A percentile compares a stretch with the other conserved stretches of the same genome.
phyloP scores from a whole-genome alignment of 768 basidiomycete genomes.

The Lentinus brumalis region DNA sequence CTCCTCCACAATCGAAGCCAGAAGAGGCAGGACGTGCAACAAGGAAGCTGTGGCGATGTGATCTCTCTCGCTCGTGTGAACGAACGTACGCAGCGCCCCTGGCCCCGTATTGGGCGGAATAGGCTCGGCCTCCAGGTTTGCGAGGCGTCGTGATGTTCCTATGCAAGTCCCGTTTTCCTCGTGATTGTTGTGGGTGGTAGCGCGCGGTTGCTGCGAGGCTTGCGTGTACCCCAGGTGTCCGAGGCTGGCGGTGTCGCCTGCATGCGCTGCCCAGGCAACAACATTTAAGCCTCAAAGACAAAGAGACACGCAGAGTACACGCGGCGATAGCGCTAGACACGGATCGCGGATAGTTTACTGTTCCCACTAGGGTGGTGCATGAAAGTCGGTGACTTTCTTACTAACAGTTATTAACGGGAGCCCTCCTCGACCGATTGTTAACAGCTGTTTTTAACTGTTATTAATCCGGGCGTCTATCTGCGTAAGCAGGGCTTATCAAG shows the following conservation, averaged over 20 bases:
- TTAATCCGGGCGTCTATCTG: no score
- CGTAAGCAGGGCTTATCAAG: no score
- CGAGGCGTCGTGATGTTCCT: no score
- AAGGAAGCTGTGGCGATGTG: conserved; percentile 4
- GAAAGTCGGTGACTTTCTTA: no score
- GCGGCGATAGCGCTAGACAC: neutral
- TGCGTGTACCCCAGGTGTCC: neutral
- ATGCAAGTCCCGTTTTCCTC: no score
- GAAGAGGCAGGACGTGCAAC: neutral
- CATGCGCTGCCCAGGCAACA: neutral
- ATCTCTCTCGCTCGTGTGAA: neutral
- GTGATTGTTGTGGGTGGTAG: no score
- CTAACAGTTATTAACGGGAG: no score
- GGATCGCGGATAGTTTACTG: neutral
- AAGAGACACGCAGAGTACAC: neutral
- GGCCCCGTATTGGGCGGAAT: neutral
- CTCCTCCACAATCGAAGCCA: neutral
- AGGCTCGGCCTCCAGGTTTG: neutral
- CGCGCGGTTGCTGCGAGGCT: no score
- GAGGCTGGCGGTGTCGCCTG: neutral
- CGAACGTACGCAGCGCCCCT: conserved; percentile 15
- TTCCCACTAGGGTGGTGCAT: no score
- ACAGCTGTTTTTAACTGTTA: no score
- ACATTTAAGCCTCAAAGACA: neutral
- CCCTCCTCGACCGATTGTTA: no score